Base-by-base conservation (phyloP, 805 yeast species). In the Naumovozyma baii region DNA sequence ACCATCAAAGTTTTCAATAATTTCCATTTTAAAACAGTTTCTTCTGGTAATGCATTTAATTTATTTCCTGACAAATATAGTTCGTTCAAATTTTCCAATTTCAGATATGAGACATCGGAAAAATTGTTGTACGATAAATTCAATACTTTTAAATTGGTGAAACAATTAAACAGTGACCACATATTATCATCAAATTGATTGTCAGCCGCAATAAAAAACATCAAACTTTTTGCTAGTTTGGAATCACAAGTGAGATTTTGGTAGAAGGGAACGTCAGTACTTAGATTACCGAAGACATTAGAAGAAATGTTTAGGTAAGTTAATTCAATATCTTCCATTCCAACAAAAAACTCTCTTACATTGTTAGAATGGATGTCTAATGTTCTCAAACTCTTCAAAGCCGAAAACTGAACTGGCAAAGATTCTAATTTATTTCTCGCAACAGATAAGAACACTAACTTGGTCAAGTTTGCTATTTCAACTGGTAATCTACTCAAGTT, bases 281-380 rank as follows among this genome's bases (percentile, higher is more conserved):
- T 35, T n/a, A 49, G 39, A 31, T 40, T 51, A 19, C 74, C 75
- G 20, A 83, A 63, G 46, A 79, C 66, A 50, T 86, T 86, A 0
- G 94, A 82, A 0, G 94, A 78, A 1, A 81, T 68, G 59, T 86
- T 86, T 46, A 86, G 65, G 4, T 63, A 59, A 3, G 74, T 68
- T 48, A 83, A 68, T 4, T 76, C 72, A 51, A 84, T 60, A 38
- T 71, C 63, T 82, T 88, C 83, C 26, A 83, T 69, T 16, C 76
- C 81, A 20, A 71, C 70, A 0, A 86, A 83, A 20, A 90, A 63
- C 5, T 65, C 57, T 47, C 84, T 79, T 48, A 90, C 67, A 53
- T 87, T 87, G 61, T 90, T 90, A 33, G 83, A 75, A 61, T 90
- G 96, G 33, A 86, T 62, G 58, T 90, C 96, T 40, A 90, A 66